phyloP scores from a whole-genome alignment of 2,329 filamentous ascomycete genomes.

The Pezicula carpinea region DNA sequence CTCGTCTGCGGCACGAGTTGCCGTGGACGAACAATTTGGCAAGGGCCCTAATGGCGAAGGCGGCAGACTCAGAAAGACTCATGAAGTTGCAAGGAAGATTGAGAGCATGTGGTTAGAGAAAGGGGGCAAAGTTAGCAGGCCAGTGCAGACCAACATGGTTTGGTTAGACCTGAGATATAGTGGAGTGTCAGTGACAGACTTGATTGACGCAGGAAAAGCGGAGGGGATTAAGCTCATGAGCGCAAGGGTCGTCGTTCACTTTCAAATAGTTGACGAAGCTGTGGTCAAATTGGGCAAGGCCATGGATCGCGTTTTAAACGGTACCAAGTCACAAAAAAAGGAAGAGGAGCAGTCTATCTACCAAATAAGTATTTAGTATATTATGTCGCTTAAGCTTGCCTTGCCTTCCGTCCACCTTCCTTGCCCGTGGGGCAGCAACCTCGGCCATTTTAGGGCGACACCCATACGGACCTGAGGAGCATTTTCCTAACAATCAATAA shows the following conservation, averaged over 20 bases:
- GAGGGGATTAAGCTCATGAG: not conserved
- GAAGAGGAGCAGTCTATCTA: too few relatives aligned
- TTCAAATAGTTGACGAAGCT: not conserved
- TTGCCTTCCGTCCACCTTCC: too few relatives aligned
- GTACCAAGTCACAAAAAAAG: too few relatives aligned
- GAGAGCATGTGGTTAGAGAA: constrained; percentile 19
- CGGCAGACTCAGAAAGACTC: constrained; percentile 55
- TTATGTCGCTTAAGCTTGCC: too few relatives aligned
- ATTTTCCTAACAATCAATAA: too few relatives aligned
- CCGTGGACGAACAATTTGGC: constrained; percentile 74
- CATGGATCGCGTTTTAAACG: not conserved
- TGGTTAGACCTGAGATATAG: not conserved
- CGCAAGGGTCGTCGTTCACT: not conserved
- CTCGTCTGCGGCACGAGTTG: constrained; percentile 69
- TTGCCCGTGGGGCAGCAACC: too few relatives aligned
- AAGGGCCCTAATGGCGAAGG: constrained; percentile 50
- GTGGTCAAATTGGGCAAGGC: not conserved
- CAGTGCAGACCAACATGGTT: not conserved
- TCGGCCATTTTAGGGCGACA: too few relatives aligned
- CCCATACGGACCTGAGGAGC: too few relatives aligned
- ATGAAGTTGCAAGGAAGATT: constrained; percentile 58
- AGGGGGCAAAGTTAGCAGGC: too few relatives aligned
- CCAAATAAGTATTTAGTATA: too few relatives aligned
- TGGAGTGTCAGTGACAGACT: not conserved
- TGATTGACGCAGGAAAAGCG: not conserved